Evolutionary conservation across 371 early-diverging fungal species (phyloP), one percentile per base, ranked within the genome.

Genomic region (Mortierella sp.): DNA sequence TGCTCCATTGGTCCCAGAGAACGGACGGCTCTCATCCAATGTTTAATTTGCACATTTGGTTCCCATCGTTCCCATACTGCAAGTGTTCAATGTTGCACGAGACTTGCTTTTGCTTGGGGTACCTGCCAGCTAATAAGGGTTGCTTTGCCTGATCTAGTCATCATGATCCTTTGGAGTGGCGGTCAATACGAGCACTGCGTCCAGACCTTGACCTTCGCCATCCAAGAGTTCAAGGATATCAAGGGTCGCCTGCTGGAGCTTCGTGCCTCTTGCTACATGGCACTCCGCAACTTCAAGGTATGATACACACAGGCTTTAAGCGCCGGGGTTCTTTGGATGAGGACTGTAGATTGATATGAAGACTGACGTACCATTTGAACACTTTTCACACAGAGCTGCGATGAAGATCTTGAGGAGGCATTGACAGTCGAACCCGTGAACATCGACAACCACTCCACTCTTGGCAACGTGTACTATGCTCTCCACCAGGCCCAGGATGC

Each of bases 91-190:
- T n/a, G 44, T 61, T 46, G 19, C 47, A 34, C 43, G 28, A 41
- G 12, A 45, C 21, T 28, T 16, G 34, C 7, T 34, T 34, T 10
- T 34, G 34, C 4, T 34, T 34, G 10, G 34, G 34, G 34, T 4
- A 34, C 34, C 34, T 10, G 10, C 34, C 34, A 7, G 34, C 34
- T 34, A 7, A 34, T 10, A 4, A 34, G 34, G 34, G 4, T 34
- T 34, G 10, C 28, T 22, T 17, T 37, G 37, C 5, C 19, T 27
- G 7, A 21, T 24, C 24, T 80, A 67, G 80, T 80, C 47, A 80
- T 80, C 51, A 87, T 87, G 90, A 86, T 89, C 66, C 76, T 89
- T 55, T 81, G 84, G 68, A 84, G 84, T 24, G 90, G 90, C 45
- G 85, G 80, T 63, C 90, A 89, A 72, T 88, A 64, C 55, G 82